Conservation (phyloP, 345 rosid genomes). For the Populus ilicifolia region DNA sequence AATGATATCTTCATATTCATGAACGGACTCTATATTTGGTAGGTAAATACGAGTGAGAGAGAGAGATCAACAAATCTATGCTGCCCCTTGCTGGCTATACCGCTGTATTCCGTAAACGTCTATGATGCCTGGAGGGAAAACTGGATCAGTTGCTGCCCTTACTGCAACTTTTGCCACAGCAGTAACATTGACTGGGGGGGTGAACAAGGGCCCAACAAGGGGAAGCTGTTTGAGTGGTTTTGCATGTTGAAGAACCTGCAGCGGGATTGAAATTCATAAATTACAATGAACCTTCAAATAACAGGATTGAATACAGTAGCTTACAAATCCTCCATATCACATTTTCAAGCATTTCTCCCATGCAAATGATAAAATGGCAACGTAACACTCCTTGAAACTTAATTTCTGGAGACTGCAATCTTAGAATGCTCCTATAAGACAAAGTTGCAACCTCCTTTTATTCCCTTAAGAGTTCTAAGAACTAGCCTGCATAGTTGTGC, state of each 20-base stretch:
- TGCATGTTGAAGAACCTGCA: conserved; percentile 50
- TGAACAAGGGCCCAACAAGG: conserved; percentile 49
- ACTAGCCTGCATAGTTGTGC: too few relatives aligned
- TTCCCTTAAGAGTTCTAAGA: background rate
- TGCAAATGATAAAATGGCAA: background rate
- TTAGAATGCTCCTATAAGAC: background rate
- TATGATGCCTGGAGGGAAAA: conserved; percentile 53
- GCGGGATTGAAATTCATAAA: background rate
- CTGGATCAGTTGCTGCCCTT: conserved; percentile 56
- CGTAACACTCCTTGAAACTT: background rate
- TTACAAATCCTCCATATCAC: background rate
- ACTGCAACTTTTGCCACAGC: conserved; percentile 50
- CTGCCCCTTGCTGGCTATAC: conserved; percentile 39
- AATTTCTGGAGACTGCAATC: background rate
- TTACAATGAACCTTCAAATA: background rate
- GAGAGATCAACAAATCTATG: conserved; percentile 23
- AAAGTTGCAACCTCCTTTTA: background rate
- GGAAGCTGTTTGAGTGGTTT: conserved; percentile 55
- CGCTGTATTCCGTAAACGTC: conserved; percentile 46
- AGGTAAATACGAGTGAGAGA: background rate
- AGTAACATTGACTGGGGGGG: conserved; percentile 48
- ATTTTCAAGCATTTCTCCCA: background rate
- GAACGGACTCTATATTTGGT: background rate
- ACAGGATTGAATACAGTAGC: too few relatives aligned
- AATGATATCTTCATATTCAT: background rate